Percentiles rank a stretch among this genome's conserved stretches.
These are phyloP conservation scores for Fonsecaea erecta DNA, from an alignment of 2,329 filamentous ascomycete genomes.

Conservation along the genomic window DNA sequence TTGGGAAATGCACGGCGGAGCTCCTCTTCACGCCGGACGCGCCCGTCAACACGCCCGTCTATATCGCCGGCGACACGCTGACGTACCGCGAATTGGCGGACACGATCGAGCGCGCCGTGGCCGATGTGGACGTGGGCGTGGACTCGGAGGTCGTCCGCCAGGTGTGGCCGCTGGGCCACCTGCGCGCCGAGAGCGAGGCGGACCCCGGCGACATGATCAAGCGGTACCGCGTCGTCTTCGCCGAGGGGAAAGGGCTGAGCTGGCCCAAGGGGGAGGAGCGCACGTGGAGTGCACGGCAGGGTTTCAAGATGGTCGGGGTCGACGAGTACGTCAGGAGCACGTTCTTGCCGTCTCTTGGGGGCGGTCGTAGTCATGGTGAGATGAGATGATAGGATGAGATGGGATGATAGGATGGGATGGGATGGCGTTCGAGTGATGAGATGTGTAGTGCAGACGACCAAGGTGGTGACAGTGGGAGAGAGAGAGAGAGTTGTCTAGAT, in stretches of 20 bases:
- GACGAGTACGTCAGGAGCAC: slow-evolving; percentile 31
- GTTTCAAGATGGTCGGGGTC: slow-evolving; percentile 26
- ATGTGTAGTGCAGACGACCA: too few species aligned
- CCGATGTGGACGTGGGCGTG: slow-evolving; percentile 43
- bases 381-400: too few species aligned
- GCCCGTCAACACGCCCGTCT: slow-evolving; percentile 56
- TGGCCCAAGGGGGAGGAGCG: slow-evolving; percentile 58
- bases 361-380: too few species aligned
- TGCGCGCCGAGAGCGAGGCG: slow-evolving; percentile 53
- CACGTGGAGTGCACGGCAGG: slow-evolving; percentile 56
- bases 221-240: slow-evolving; percentile 68
- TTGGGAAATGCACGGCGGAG: slow-evolving; percentile 64
- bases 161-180: slow-evolving; percentile 53
- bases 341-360: too few species aligned
- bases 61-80: slow-evolving; percentile 66
- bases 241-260: slow-evolving; percentile 60
- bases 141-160: slow-evolving; percentile 53
- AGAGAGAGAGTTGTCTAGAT: not conserved
- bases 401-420: not conserved
- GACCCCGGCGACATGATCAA: slow-evolving; percentile 57
- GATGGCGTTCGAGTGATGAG: too few species aligned
- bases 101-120: slow-evolving; percentile 52
- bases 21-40: slow-evolving; percentile 53
- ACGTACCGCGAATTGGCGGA: slow-evolving; percentile 61
- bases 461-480: not conserved